Conservation (phyloP, 1,139 yeast species). For the Kurtzmaniella natalensis region DNA sequence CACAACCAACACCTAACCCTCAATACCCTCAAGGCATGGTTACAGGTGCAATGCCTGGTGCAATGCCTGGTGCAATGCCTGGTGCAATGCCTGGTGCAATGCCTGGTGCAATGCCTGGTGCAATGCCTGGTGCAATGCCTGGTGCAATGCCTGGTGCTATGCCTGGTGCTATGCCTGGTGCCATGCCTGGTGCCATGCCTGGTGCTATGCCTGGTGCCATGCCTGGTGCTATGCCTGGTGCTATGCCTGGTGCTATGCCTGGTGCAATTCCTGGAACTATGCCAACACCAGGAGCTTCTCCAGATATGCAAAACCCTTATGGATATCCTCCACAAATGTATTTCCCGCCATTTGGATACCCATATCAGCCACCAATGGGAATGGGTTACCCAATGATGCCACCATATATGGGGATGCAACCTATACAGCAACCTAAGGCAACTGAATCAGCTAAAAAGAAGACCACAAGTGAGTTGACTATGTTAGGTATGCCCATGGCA, state of each 20-base stretch:
- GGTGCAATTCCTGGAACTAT: slow-evolving; percentile 2
- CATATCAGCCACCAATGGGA: slow-evolving; percentile 10
- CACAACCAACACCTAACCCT: slow-evolving; percentile 1
- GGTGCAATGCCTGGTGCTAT: too few relatives aligned
- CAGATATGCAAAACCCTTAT: slow-evolving; percentile 5
- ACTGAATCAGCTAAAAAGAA: slow-evolving; percentile 5
- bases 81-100: neutral
- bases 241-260: too few relatives aligned
- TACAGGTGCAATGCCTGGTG: neutral
- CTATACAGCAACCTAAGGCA: slow-evolving; percentile 9
- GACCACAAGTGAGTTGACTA: slow-evolving; percentile 27
- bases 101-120: too few relatives aligned
- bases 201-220: too few relatives aligned
- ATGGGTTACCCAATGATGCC: slow-evolving; percentile 9
- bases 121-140: too few relatives aligned
- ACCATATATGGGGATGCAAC: neutral
- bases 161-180: too few relatives aligned
- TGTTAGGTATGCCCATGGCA: slow-evolving; percentile 37
- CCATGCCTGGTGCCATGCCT: too few relatives aligned
- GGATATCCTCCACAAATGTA: slow-evolving; percentile 9
- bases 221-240: too few relatives aligned
- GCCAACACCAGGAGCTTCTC: slow-evolving; percentile 2
- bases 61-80: neutral
- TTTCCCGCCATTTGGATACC: slow-evolving; percentile 12
- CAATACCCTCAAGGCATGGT: neutral